Percentiles rank a stretch among this genome's conserved stretches.
These are phyloP conservation scores for Zoysia matrella DNA, from an alignment of 202 grass and related monocot genomes.

Conservation along the genomic window DNA sequence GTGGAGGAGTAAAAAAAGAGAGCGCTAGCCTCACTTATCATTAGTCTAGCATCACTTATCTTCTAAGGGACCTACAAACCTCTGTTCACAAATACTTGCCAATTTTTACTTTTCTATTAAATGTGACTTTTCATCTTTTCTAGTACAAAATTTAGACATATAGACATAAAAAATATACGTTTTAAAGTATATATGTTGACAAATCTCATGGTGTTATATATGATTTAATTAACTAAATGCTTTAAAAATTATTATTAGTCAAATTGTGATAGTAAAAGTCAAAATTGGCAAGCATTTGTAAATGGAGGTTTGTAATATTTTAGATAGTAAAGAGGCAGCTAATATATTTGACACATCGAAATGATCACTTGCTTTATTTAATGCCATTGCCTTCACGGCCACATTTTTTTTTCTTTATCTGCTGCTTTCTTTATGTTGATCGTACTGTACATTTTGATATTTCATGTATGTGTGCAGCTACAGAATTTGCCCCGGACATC, in stretches of 20 bases:
- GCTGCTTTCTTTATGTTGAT: background rate
- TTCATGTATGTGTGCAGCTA: constrained; percentile 62
- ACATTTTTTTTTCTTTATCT: constrained; percentile 17
- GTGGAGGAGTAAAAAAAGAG: background rate
- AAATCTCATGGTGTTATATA: too few species aligned
- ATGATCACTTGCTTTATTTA: constrained; percentile 8
- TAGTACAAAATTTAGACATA: too few species aligned
- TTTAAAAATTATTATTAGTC: too few species aligned
- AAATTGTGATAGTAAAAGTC: too few species aligned
- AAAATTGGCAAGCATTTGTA: too few species aligned
- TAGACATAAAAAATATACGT: too few species aligned
- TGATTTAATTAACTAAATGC: too few species aligned
- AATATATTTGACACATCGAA: constrained; percentile 21
- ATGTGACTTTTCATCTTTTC: too few species aligned
- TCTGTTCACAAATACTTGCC: too few species aligned
- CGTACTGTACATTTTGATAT: constrained; percentile 10
- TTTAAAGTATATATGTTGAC: too few species aligned
- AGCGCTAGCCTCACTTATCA: background rate
- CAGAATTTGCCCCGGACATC: constrained; percentile 84
- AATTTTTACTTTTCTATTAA: too few species aligned
- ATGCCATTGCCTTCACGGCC: background rate
- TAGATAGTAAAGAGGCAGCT: constrained; percentile 2
- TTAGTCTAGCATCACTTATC: constrained; percentile 1
- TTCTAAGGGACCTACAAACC: background rate
- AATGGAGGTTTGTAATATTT: too few species aligned